Evolutionary conservation across 345 rosid species (phyloP), one percentile per base, ranked within the genome.

Genomic region (Abelmoschus esculentus): DNA sequence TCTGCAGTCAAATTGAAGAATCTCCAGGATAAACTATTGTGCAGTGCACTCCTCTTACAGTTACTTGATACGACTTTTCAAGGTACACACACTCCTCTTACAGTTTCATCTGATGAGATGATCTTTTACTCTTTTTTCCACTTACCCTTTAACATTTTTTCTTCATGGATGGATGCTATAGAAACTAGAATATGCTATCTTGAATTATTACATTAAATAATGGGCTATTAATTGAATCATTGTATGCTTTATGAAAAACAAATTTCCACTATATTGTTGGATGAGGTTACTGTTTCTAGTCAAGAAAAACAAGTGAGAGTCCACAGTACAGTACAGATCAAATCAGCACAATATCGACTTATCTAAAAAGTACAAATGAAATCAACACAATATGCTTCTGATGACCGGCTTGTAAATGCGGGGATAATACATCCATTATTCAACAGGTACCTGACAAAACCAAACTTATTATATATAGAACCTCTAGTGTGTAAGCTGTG

Each of bases 301-400:
- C 32, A 75, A 71, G 62, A 65, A 73, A 74, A 70, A 79, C 73
- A 52, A 44, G 58, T 57, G 77, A 74, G 77, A 73, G 80, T 19
- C 78, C 81, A 32, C 5, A 4, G 36, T 31, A 77, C n/a, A 34
- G 73, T 53, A 19, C 59, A 55, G 1, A 54, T 73, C 64, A 76
- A 75, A 79, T 79, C 71, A 71, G 75, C 75, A 44, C 63, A 66
- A 29, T 49, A 68, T 72, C 53, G 2, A 38, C 17, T 61, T 61
- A 62, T 62, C 67, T 44, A 40, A 62, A 40, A 18, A 61, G 13
- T 11, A 62, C 4, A 18, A 19, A 62, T 6, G 4, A 62, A 62
- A 62, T 5, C 31, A 38, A 15, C 29, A 40, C n/a, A 11, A 64
- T 42, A 46, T 65, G 18, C 64, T 66, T 67, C 57, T 61, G 69